Base-by-base conservation (phyloP, 352 stramenopile species). In the Globisporangium nagaii region DNA sequence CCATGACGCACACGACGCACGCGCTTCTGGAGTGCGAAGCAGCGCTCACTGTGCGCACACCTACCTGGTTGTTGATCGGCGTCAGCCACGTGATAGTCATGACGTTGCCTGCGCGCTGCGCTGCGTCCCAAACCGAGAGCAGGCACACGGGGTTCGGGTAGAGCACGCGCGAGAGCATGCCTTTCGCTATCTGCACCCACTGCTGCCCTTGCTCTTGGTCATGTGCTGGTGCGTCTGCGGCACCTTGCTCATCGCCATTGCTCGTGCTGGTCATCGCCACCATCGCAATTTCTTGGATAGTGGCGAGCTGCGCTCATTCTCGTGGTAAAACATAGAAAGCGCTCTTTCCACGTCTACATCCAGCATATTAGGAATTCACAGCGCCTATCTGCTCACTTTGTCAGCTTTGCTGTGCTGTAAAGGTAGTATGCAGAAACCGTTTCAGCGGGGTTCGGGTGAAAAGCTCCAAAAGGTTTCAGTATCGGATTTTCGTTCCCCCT, bases 81-180 rank as follows among this genome's bases (percentile, higher is more conserved):
- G 84, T 93, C 43, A 93, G 72, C 84, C 84, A 95, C 22, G 82
- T 90, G 56, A 95, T 86, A 24, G 82, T 86, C 84, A 95, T 95
- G 61, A 91, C 70, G 60, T 76, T 69, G 20, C 39, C 41, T 25
- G 60, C 86, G 42, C 61, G 66, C 22, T 37, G 9, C 15, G 17
- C 36, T 13, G 56, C 62, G 43, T 71, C 58, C 2, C 32, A 51
- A 28, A 79, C 66, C 22, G 74, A 83, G 20, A 94, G 63, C 24
- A 94, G 49, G 48, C 81, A 92, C 42, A 94, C 81, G 8, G 84
- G 84, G 54, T 94, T 94, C 44, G 84, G 62, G 46, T 90, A 94
- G 44, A 94, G 65, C 62, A 94, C 57, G 22, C 84, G 68, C 34
- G 78, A 86, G 46, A 90, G 79, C 78, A 91, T 88, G 36, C 75